phyloP scores from a whole-genome alignment of 495 filamentous ascomycete genomes.

The Daldinia bambusicola region DNA sequence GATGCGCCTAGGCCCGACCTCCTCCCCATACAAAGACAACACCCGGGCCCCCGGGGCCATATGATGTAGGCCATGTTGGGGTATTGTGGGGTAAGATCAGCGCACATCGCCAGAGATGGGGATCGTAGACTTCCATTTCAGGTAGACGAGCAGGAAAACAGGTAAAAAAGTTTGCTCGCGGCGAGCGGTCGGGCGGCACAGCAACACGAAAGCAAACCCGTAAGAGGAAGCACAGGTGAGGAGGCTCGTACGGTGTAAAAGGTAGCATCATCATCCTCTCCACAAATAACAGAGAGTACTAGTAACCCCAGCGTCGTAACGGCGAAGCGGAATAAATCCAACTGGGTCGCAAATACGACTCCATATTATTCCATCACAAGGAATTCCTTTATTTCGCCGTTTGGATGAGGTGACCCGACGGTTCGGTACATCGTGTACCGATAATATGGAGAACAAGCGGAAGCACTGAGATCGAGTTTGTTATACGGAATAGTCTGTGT shows the following conservation, averaged over 20 bases:
- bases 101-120: slow-evolving; percentile 19
- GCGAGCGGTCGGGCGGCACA: slow-evolving; percentile 13
- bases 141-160: slow-evolving; percentile 19
- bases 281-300: slow-evolving; percentile 9
- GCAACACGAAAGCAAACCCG: slow-evolving; percentile 7
- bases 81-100: slow-evolving; percentile 40
- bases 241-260: slow-evolving; percentile 21
- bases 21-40: slow-evolving; percentile 26
- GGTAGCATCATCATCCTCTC: neutral
- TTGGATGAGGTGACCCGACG: slow-evolving; percentile 2
- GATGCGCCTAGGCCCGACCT: slow-evolving; percentile 14
- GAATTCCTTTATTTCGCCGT: slow-evolving; percentile 20
- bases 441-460: slow-evolving; percentile 6
- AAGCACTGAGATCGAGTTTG: too few species aligned
- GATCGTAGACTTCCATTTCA: slow-evolving; percentile 27
- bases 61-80: slow-evolving; percentile 35
- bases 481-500: too few species aligned
- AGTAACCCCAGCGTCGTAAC: slow-evolving; percentile 30
- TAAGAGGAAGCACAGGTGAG: slow-evolving; percentile 26
- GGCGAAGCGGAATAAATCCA: slow-evolving; percentile 33
- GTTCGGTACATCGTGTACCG: slow-evolving; percentile 38
- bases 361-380: slow-evolving; percentile 20
- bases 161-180: slow-evolving; percentile 15
- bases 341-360: neutral
- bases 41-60: neutral